Evolutionary conservation across 495 filamentous ascomycete species (phyloP).

Genomic region (Xanthoparmelia taractica): DNA sequence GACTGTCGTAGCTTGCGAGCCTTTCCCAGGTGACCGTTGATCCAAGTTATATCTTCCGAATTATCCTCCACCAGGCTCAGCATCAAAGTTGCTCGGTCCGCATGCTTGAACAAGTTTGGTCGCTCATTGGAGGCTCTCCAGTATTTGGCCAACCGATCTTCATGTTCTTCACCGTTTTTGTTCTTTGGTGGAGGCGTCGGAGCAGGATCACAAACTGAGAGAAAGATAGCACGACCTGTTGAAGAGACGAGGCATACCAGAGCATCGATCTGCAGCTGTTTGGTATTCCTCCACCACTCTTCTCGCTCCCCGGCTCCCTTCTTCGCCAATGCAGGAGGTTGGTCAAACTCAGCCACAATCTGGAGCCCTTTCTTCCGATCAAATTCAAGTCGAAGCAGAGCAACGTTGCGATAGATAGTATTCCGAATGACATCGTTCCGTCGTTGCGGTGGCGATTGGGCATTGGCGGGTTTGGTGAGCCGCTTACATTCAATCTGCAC

Average conservation of each 20-base stretch:
- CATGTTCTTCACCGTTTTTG: conserved; percentile 13
- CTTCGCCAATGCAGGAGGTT: conserved; percentile 39
- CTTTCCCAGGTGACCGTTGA: conserved; percentile 24
- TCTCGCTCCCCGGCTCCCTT: conserved; percentile 29
- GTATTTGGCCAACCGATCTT: conserved; percentile 19
- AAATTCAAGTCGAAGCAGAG: conserved; percentile 13
- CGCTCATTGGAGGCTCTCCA: conserved; percentile 19
- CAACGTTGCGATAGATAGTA: conserved; percentile 30
- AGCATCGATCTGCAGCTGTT: conserved; percentile 47
- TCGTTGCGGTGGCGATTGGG: conserved; percentile 14
- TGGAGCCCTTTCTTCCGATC: conserved; percentile 46
- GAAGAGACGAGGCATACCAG: conserved; percentile 51
- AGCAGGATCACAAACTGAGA: conserved; percentile 38
- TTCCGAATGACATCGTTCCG: conserved; percentile 29
- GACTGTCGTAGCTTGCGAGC: conserved; percentile 24
- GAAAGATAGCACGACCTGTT: conserved; percentile 45
- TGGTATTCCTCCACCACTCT: conserved; percentile 56
- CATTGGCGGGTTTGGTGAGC: conserved; percentile 19
- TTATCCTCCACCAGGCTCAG: conserved; percentile 26
- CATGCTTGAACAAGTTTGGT: conserved; percentile 28
- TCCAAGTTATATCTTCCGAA: conserved; percentile 28
- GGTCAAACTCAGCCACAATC: conserved; percentile 48
- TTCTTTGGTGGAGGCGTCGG: conserved; percentile 11
- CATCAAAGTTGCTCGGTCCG: conserved; percentile 26
- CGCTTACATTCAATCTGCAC: conserved; percentile 37